Percentiles rank a stretch among this genome's conserved stretches.
phyloP scores from a whole-genome alignment of 140 eudicot genomes.

The Bidens hawaiensis region DNA sequence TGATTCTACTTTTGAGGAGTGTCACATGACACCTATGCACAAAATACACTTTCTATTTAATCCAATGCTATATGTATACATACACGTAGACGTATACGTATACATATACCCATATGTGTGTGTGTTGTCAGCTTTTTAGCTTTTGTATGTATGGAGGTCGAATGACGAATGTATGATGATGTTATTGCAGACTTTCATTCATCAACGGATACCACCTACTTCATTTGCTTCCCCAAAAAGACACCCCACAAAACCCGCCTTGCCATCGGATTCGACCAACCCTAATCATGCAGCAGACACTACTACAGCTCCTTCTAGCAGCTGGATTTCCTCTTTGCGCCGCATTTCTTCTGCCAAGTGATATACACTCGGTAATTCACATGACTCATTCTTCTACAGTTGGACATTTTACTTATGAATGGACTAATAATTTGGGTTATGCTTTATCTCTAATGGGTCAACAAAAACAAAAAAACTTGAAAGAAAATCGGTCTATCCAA shows the following conservation, averaged over 20 bases:
- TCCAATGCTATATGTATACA: no score
- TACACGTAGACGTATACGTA: no score
- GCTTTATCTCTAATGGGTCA: background rate
- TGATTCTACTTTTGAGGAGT: no score
- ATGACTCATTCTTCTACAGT: background rate
- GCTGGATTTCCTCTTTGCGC: no score
- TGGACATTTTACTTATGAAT: background rate
- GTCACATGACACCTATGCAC: no score
- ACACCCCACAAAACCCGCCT: slow-evolving; percentile 48
- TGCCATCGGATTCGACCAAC: slow-evolving; percentile 50
- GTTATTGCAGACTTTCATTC: slow-evolving; percentile 33
- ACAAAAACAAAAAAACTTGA: background rate
- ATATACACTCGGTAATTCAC: slow-evolving; percentile 35
- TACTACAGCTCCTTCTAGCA: slow-evolving; percentile 56
- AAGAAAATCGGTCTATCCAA: background rate
- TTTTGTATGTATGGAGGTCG: background rate
- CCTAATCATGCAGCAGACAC: slow-evolving; percentile 46
- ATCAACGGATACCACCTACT: slow-evolving; percentile 45
- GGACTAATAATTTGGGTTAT: background rate
- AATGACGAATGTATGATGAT: background rate
- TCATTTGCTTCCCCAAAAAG: slow-evolving; percentile 47
- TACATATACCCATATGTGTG: no score
- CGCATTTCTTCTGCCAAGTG: no score
- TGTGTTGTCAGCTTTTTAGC: no score
- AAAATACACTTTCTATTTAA: no score